Conservation (phyloP, 1,284 basidiomycete species). For the Pascua guehoae region DNA sequence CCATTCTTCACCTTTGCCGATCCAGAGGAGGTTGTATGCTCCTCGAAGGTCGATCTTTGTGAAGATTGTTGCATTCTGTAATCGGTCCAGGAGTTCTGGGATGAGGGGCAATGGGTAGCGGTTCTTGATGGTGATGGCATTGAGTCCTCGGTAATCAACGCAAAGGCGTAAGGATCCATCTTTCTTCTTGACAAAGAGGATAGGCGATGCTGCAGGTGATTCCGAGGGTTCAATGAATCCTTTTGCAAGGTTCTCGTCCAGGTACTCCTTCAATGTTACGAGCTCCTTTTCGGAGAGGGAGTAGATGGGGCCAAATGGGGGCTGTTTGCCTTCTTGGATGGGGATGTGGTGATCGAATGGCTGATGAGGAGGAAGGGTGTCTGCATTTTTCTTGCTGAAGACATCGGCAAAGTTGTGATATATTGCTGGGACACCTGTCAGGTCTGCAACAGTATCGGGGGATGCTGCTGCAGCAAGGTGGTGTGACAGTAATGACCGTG, state of each 20-base stretch:
- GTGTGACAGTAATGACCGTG: too few relatives aligned
- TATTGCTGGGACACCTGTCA: neutral
- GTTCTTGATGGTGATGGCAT: constrained; percentile 49
- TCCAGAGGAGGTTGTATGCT: constrained; percentile 38
- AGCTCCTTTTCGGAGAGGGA: constrained; percentile 47
- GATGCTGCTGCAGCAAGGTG: too few relatives aligned
- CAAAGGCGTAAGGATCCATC: constrained; percentile 49
- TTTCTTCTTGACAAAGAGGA: constrained; percentile 56
- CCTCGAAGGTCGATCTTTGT: constrained; percentile 39
- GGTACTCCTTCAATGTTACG: constrained; percentile 46
- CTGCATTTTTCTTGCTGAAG: neutral
- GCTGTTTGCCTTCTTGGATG: constrained; percentile 41
- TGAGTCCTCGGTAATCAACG: constrained; percentile 53
- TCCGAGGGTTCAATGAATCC: constrained; percentile 38
- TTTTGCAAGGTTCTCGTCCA: constrained; percentile 49
- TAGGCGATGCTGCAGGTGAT: constrained; percentile 44
- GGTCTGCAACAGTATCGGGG: neutral
- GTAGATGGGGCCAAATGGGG: constrained; percentile 48
- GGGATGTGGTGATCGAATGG: constrained; percentile 25
- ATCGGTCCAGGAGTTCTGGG: constrained; percentile 28
- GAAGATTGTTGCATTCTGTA: constrained; percentile 35
- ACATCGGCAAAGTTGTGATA: neutral
- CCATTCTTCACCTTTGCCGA: constrained; percentile 36
- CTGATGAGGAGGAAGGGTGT: neutral
- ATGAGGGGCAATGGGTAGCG: constrained; percentile 28